Evolutionary conservation across 345 rosid genomes (phyloP), one percentile per base, ranked within the genome.

Genomic region (Crucihimalaya himalaica): DNA sequence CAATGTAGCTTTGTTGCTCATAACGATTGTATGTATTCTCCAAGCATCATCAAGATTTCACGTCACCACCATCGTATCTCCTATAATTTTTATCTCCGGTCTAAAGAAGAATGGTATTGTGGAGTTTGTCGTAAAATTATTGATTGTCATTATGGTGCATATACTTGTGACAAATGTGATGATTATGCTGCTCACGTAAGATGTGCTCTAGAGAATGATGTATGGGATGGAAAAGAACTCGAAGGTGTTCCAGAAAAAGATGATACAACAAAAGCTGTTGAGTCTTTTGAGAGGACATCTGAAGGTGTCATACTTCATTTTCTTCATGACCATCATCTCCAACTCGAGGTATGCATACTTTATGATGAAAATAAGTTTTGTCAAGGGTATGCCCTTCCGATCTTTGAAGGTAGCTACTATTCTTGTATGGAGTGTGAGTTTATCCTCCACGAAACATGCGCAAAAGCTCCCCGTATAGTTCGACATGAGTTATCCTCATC

Each of bases 141-240:
- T 2, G 20, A 57, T 3, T 2, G 1, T 20, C 31, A 43, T 1
- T 63, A 39, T 12, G 76, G 80, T 5, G 10, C 35, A 6, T 78
- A 78, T 28, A 11, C 4, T 27, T 72, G 77, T 23, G 14, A 31
- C 1, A 10, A 16, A 4, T 71, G 73, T n/a, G 1, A 25, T 42
- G 37, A 23, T 11, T 78, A 52, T 53, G 54, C 8, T 51, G 73
- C 40, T 21, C 78, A 78, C 37, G 16, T 19, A 45, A 29, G 13
- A 23, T 78, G 81, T 31, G 77, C 73, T 19, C 21, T 45, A 21
- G 0, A 27, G 1, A 4, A n/a, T 11, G 47, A 28, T 46, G 29
- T n/a, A n/a, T n/a, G n/a, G n/a, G n/a, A n/a, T n/a, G n/a, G n/a
- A n/a, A n/a, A n/a, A n/a, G n/a, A n/a, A 3, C 60, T 59, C 1